Evolutionary conservation across 1,284 basidiomycete genomes (phyloP).

Genomic region (Albatrellus sp.): DNA sequence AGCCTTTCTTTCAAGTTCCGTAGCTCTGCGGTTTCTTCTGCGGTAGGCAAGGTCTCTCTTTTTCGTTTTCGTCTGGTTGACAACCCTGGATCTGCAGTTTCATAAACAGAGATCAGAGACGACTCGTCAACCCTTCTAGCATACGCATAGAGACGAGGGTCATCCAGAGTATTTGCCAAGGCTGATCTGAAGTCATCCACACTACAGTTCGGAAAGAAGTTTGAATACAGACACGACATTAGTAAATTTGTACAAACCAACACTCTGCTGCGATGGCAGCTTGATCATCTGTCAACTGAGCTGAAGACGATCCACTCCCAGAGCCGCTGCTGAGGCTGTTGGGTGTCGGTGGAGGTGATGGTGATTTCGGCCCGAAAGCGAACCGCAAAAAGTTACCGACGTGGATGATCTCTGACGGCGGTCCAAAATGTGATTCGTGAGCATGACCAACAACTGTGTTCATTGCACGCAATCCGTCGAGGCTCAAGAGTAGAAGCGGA

Average conservation of each 20-base stretch:
- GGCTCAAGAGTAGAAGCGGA: no score
- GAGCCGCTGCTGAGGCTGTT: neutral
- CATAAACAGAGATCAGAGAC: constrained; percentile 31
- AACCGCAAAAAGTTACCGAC: constrained; percentile 16
- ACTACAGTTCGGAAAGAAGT: constrained; percentile 21
- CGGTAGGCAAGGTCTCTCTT: constrained; percentile 20
- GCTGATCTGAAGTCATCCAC: constrained; percentile 38
- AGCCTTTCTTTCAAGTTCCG: constrained; percentile 33
- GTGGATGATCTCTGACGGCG: constrained; percentile 18
- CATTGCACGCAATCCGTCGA: neutral
- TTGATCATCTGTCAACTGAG: constrained; percentile 8
- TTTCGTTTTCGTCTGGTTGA: constrained; percentile 32
- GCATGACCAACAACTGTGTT: constrained; percentile 3
- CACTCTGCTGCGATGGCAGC: constrained; percentile 18
- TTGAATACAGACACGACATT: neutral
- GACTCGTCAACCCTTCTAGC: constrained; percentile 41
- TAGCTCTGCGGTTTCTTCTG: constrained; percentile 29
- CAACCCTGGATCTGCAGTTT: constrained; percentile 22
- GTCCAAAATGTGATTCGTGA: constrained; percentile 22
- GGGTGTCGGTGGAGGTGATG: neutral
- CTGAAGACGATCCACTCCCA: constrained; percentile 2
- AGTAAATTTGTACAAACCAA: constrained; percentile 14
- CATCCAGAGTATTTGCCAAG: constrained; percentile 35
- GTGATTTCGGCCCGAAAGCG: constrained; percentile 7
- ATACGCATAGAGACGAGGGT: constrained; percentile 46